phyloP scores from a whole-genome alignment of 805 yeast genomes.

The Pichia heedii region DNA sequence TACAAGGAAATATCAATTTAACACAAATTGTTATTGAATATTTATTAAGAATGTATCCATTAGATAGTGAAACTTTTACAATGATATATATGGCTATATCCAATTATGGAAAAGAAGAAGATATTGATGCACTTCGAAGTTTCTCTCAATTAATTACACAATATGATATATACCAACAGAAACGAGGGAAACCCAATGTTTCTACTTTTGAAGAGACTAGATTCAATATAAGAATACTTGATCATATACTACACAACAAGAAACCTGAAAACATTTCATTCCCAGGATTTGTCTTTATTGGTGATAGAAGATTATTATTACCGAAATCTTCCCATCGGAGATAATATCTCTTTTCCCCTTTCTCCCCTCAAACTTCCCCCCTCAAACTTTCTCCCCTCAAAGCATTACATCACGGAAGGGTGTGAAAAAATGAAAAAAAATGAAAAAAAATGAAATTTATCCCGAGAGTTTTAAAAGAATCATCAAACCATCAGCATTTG shows the following conservation, averaged over 20 bases:
- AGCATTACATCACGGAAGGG: too few relatives aligned
- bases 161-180: neutral
- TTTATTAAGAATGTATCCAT: neutral
- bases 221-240: neutral
- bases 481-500: too few relatives aligned
- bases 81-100: neutral
- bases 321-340: too few relatives aligned
- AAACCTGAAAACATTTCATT: too few relatives aligned
- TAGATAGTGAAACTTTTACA: conserved; percentile 5
- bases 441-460: too few relatives aligned
- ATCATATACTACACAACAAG: neutral
- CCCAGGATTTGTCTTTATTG: too few relatives aligned
- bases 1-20: neutral
- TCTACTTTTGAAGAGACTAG: neutral
- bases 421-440: too few relatives aligned
- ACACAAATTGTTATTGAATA: neutral
- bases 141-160: neutral
- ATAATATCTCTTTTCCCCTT: too few relatives aligned
- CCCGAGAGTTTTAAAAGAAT: too few relatives aligned
- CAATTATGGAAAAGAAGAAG: neutral
- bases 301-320: too few relatives aligned
- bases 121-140: neutral
- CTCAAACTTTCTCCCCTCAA: too few relatives aligned
- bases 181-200: neutral
- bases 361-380: too few relatives aligned